phyloP scores from a whole-genome alignment of 1,139 yeast species.

The Wickerhamomyces sp. region DNA sequence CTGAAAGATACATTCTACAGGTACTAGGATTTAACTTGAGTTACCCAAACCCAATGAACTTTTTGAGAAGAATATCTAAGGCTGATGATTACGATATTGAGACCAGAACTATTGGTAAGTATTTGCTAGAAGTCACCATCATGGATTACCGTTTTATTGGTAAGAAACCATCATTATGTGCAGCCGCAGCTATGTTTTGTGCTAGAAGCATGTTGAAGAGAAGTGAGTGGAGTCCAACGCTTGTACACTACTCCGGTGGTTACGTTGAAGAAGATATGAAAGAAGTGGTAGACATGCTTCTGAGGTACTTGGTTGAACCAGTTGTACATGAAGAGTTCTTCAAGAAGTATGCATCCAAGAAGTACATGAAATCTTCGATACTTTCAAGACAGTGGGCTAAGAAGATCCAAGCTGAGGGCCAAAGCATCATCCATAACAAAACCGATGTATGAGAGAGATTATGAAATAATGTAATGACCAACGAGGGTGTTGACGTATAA shows the following conservation, averaged over 20 bases:
- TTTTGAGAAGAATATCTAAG: slow-evolving; percentile 83
- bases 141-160: slow-evolving; percentile 78
- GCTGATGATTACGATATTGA: slow-evolving; percentile 92
- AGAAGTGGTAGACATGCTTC: slow-evolving; percentile 66
- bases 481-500: no score
- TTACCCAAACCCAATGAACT: slow-evolving; percentile 93
- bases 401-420: slow-evolving; percentile 32
- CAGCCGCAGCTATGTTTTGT: slow-evolving; percentile 88
- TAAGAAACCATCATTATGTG: slow-evolving; percentile 71
- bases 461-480: no score
- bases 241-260: slow-evolving; percentile 85
- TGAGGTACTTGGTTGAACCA: slow-evolving; percentile 75
- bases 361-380: slow-evolving; percentile 86
- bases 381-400: slow-evolving; percentile 92
- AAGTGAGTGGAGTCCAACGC: slow-evolving; percentile 68
- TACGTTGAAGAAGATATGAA: slow-evolving; percentile 68
- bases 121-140: slow-evolving; percentile 73
- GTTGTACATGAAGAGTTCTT: slow-evolving; percentile 90
- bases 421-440: slow-evolving; percentile 33
- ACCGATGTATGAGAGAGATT: no score
- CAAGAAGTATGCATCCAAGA: slow-evolving; percentile 87
- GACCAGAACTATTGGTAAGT: slow-evolving; percentile 86
- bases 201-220: slow-evolving; percentile 70
- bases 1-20: slow-evolving; percentile 78
- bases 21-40: slow-evolving; percentile 74